These are phyloP conservation scores for Penicillium cosmopolitanum DNA, from an alignment of 495 filamentous ascomycete species.

Conservation along the genomic window DNA sequence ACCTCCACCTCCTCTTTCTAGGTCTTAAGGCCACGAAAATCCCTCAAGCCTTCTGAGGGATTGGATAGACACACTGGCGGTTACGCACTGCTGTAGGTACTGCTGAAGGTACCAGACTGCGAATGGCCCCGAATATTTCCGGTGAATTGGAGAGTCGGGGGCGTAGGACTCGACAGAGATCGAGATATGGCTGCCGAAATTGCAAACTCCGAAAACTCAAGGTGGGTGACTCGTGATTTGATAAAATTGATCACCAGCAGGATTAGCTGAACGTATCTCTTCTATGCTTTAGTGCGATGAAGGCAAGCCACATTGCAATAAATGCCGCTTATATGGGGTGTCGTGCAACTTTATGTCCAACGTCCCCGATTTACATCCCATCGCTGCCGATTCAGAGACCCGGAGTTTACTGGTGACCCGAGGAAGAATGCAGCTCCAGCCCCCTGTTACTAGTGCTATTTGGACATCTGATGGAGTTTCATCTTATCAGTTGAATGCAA, in stretches of 20 bases:
- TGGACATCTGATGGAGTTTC: conserved; percentile 36
- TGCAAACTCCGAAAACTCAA: conserved; percentile 55
- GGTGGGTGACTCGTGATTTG: conserved; percentile 30
- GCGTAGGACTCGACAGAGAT: conserved; percentile 26
- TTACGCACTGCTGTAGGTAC: too few relatives aligned
- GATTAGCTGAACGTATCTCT: conserved; percentile 14
- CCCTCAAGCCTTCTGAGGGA: conserved; percentile 4
- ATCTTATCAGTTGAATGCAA: conserved; percentile 37
- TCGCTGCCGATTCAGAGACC: conserved; percentile 25
- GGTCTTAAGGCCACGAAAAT: conserved; percentile 4
- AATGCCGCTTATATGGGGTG: conserved; percentile 47
- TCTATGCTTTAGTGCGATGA: conserved; percentile 46
- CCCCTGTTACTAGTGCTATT: conserved; percentile 33
- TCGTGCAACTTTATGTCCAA: conserved; percentile 47
- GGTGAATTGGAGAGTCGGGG: conserved; percentile 6
- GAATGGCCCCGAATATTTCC: conserved; percentile 25
- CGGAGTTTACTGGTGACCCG: conserved; percentile 21
- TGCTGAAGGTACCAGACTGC: not conserved
- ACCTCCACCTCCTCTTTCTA: conserved; percentile 10
- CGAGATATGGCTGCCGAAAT: conserved; percentile 52
- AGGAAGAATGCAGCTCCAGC: conserved; percentile 22
- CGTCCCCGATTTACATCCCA: conserved; percentile 42
- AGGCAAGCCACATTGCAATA: conserved; percentile 45
- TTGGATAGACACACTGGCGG: not conserved
- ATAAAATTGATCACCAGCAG: not conserved